Base-by-base conservation (phyloP, 805 yeast genomes). In the Saccharomycopsis sp. region DNA sequence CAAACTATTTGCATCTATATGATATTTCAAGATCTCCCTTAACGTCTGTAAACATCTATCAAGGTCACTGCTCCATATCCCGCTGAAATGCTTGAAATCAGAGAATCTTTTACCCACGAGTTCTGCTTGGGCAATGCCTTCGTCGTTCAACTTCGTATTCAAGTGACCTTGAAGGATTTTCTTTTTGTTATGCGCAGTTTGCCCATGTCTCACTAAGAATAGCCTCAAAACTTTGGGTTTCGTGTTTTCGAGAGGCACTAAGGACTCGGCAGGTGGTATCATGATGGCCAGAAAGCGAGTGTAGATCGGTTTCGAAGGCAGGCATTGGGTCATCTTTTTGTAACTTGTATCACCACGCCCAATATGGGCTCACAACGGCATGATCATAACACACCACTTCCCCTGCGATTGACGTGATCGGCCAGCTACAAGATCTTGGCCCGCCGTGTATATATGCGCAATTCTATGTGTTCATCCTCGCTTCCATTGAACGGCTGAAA, bases 151-250 rank as follows among this genome's bases (percentile, higher is more conserved):
- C 15, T 73, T 69, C 4, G 77, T 73, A 53, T 85, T 44, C 32
- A 65, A 52, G 53, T 85, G 95, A 1, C 95, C 95, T 58, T 85
- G 95, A 29, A 85, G 58, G 36, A 80, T 79, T 58, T 75, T 79
- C 39, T 69, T 55, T 29, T 68, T 66, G 54, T 85, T 85, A 58
- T 79, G 77, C 42, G 77, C 77, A 0, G 95, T 85, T 56, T 81
- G 92, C 1, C 95, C 95, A 52, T 85, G 95, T 52, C 95, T 72
- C 4, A 85, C 73, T 4, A 84, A 57, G 49, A 80, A 78, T 2
- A 82, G 52, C 19, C 82, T 62, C 2, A 73, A 55, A 6, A 58
- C 50, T 4, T 56, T 48, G 3, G 58, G 52, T 48, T 68, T 66
- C 2, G 51, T 21, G 31, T 45, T 41, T 13, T 44, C 35, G 15